Conservation (phyloP, 2,329 filamentous ascomycete genomes). For the Oidium heveae region DNA sequence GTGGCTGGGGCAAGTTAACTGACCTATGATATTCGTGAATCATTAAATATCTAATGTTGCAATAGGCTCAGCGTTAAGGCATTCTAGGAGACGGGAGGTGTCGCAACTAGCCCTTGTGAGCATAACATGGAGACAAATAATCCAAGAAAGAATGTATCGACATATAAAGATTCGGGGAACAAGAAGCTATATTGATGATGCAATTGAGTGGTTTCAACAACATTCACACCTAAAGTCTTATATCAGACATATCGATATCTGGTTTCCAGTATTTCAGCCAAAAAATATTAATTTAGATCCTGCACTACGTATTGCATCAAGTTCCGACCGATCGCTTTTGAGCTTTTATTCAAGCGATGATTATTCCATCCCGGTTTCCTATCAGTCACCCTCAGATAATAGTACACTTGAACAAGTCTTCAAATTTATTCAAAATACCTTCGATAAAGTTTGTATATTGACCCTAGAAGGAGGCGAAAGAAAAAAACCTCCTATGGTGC, state of each 20-base stretch:
- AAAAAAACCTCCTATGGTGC: conserved; percentile 46
- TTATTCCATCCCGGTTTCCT: conserved; percentile 24
- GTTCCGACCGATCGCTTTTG: neutral
- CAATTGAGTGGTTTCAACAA: conserved; percentile 31
- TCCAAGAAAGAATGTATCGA: conserved; percentile 48
- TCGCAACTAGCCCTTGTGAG: conserved; percentile 39
- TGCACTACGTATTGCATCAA: neutral
- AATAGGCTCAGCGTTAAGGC: conserved; percentile 24
- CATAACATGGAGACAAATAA: conserved; percentile 35
- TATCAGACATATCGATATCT: conserved; percentile 50
- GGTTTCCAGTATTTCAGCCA: conserved; percentile 44
- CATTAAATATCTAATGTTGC: neutral
- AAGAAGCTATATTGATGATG: conserved; percentile 31
- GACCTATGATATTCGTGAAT: neutral
- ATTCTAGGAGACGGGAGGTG: conserved; percentile 40
- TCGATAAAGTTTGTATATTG: conserved; percentile 33
- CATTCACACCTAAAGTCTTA: conserved; percentile 34
- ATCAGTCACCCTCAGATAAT: conserved; percentile 36
- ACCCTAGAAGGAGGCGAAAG: conserved; percentile 56
- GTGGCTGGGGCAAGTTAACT: conserved; percentile 29
- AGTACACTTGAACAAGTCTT: conserved; percentile 48
- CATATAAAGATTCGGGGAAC: conserved; percentile 56
- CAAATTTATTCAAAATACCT: conserved; percentile 29
- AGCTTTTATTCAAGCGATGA: too few relatives aligned
- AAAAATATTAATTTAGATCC: conserved; percentile 3